These are phyloP conservation scores for Plectosphaerella sp. DNA, from an alignment of 2,329 filamentous ascomycete genomes.

Conservation along the genomic window DNA sequence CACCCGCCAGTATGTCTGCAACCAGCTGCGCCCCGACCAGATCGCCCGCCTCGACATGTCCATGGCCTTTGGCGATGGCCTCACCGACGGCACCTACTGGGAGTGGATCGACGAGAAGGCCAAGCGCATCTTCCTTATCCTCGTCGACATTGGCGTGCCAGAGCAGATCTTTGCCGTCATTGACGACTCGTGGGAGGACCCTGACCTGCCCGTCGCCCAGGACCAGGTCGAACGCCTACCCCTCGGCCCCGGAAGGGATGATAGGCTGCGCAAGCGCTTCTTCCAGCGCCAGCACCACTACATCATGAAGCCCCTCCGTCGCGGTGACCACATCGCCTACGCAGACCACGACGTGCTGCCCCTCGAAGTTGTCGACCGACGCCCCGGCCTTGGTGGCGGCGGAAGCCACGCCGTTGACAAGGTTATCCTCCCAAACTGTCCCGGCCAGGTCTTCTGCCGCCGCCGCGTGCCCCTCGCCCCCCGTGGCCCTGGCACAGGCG, in stretches of 20 bases:
- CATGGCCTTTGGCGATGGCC: slow-evolving; percentile 62
- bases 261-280: slow-evolving; percentile 63
- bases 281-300: slow-evolving; percentile 68
- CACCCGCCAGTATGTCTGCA: slow-evolving; percentile 62
- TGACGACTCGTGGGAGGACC: slow-evolving; percentile 73
- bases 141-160: slow-evolving; percentile 64
- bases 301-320: slow-evolving; percentile 58
- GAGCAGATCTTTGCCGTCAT: slow-evolving; percentile 73
- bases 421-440: slow-evolving; percentile 59
- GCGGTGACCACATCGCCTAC: slow-evolving; percentile 60
- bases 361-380: slow-evolving; percentile 59
- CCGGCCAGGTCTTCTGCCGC: slow-evolving; percentile 52
- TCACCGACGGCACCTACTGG: slow-evolving; percentile 71
- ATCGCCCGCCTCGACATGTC: slow-evolving; percentile 57
- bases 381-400: slow-evolving; percentile 33
- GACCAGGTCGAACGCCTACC: slow-evolving; percentile 62
- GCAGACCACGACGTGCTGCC: slow-evolving; percentile 65
- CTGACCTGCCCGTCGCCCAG: slow-evolving; percentile 64
- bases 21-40: slow-evolving; percentile 60
- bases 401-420: slow-evolving; percentile 42
- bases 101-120: slow-evolving; percentile 71
- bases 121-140: slow-evolving; percentile 65
- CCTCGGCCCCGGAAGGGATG: slow-evolving; percentile 53
- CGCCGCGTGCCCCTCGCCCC: slow-evolving; percentile 50
- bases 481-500: slow-evolving; percentile 9